phyloP scores from a whole-genome alignment of 768 basidiomycete species.

The Amanita inopinata region DNA sequence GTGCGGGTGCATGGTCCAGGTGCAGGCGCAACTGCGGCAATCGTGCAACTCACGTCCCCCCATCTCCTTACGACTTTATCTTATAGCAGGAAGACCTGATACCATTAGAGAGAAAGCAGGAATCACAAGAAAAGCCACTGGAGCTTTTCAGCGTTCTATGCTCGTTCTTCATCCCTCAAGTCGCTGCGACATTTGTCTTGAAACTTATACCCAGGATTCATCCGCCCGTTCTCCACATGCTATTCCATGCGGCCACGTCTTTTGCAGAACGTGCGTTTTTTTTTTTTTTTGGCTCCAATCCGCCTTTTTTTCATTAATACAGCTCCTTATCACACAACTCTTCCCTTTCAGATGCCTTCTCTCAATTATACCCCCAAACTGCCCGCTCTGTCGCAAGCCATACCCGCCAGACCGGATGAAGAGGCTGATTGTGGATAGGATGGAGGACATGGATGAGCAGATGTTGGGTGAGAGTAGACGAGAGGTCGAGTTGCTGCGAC shows the following conservation, averaged over 20 bases:
- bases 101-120: background rate
- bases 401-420: conserved; percentile 50
- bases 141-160: too few species aligned
- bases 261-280: conserved; percentile 52
- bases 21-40: too few species aligned
- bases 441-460: conserved; percentile 25
- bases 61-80: too few species aligned
- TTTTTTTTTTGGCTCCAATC: background rate
- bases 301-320: conserved; percentile 8
- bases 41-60: too few species aligned
- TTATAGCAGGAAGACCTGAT: too few species aligned
- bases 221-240: conserved; percentile 49
- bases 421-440: conserved; percentile 55
- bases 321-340: background rate
- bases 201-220: conserved; percentile 46
- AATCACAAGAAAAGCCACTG: too few species aligned
- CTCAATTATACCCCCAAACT: conserved; percentile 38
- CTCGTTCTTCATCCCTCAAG: conserved; percentile 63
- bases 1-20: too few species aligned
- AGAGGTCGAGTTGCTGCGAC: conserved; percentile 28
- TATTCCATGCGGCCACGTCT: conserved; percentile 71
- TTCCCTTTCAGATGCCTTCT: conserved; percentile 38
- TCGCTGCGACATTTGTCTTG: conserved; percentile 69
- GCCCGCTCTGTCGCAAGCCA: conserved; percentile 58
- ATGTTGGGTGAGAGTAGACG: conserved; percentile 9